These are phyloP conservation scores for Psidium friedrichsthalianum DNA, from an alignment of 345 rosid genomes.

Conservation along the genomic window DNA sequence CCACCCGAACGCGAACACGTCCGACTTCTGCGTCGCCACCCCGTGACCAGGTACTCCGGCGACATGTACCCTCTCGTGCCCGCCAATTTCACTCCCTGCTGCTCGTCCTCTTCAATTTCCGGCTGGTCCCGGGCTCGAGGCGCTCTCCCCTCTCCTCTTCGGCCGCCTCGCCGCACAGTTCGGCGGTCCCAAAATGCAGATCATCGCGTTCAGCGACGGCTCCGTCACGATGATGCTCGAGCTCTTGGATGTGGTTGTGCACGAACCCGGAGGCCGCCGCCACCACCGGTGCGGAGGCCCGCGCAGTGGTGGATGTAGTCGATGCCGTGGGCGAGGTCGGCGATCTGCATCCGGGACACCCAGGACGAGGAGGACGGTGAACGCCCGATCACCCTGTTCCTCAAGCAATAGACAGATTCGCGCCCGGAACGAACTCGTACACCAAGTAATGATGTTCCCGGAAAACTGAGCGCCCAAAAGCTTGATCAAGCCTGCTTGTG, in stretches of 20 bases:
- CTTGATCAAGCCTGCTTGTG: slow-evolving; percentile 30
- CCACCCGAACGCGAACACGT: slow-evolving; percentile 52
- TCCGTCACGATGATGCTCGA: slow-evolving; percentile 28
- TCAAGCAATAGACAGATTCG: slow-evolving; percentile 29
- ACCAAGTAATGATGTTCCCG: slow-evolving; percentile 29
- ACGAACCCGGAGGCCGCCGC: slow-evolving; percentile 10
- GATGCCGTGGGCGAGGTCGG: slow-evolving; percentile 40
- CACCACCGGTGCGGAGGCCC: slow-evolving; percentile 19
- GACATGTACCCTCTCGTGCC: slow-evolving; percentile 53
- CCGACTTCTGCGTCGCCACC: slow-evolving; percentile 20
- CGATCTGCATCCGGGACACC: slow-evolving; percentile 39
- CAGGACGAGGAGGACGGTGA: slow-evolving; percentile 34
- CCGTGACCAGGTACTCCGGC: slow-evolving; percentile 31
- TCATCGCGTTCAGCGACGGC: slow-evolving; percentile 18
- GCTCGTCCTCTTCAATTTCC: neutral
- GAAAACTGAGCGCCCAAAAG: slow-evolving; percentile 35
- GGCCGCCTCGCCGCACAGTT: slow-evolving; percentile 29
- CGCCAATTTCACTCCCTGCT: slow-evolving; percentile 20
- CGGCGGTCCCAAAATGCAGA: slow-evolving; percentile 45
- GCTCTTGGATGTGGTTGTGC: slow-evolving; percentile 40
- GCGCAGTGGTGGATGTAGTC: slow-evolving; percentile 40
- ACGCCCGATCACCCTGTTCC: slow-evolving; percentile 26
- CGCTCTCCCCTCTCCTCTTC: slow-evolving; percentile 2
- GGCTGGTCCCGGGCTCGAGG: slow-evolving; percentile 15
- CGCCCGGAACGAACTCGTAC: slow-evolving; percentile 31